These are phyloP conservation scores for Hypoxylon rubiginosum DNA, from an alignment of 2,329 filamentous ascomycete genomes.

Conservation along the genomic window DNA sequence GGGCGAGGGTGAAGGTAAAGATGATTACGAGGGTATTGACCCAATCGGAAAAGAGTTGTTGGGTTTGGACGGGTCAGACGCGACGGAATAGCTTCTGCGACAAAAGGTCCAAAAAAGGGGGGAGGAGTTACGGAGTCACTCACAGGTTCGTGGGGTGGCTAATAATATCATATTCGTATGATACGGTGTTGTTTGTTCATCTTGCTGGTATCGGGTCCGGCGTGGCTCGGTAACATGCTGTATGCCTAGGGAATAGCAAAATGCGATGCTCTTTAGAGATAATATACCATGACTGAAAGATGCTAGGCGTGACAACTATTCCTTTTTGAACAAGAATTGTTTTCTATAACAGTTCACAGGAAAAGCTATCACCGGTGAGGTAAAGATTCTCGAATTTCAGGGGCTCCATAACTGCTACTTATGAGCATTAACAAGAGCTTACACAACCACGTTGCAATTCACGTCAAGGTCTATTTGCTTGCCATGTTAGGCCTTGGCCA, in stretches of 20 bases:
- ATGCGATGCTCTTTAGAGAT: constrained; percentile 17
- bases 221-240: constrained; percentile 10
- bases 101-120: neutral
- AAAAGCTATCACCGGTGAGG: no score
- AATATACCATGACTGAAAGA: constrained; percentile 1
- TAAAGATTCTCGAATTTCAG: no score
- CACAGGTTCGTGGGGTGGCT: constrained; percentile 3
- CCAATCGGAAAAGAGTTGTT: neutral
- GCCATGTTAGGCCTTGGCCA: no score
- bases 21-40: neutral
- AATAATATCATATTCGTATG: constrained; percentile 2
- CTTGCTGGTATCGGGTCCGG: constrained; percentile 17
- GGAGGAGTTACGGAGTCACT: constrained; percentile 1
- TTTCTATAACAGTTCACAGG: no score
- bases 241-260: constrained; percentile 16
- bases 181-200: neutral
- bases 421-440: no score
- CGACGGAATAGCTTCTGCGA: constrained; percentile 29
- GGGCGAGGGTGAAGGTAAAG: constrained; percentile 54
- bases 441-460: no score
- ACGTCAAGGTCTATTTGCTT: no score
- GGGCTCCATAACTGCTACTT: no score
- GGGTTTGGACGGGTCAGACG: constrained; percentile 49
- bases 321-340: no score
- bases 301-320: no score